A percentile compares a stretch with the other conserved stretches of the same genome.
phyloP scores from a whole-genome alignment of 345 rosid genomes.

The Citrus inodora region DNA sequence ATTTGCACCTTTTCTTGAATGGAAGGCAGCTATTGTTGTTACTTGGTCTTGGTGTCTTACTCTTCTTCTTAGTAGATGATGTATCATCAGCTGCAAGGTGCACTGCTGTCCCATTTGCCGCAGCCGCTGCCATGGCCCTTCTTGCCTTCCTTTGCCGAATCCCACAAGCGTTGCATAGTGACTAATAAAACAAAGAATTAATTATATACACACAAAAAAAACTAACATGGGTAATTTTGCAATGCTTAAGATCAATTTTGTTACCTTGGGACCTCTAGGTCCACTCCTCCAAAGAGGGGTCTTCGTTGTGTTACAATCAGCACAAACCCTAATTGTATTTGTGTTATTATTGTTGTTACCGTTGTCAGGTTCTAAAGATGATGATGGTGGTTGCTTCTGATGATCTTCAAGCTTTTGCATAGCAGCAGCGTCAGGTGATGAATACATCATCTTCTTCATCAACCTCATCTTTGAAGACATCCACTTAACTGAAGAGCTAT shows the following conservation, averaged over 20 bases:
- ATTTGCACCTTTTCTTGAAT: conserved; percentile 42
- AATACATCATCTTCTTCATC: conserved; percentile 65
- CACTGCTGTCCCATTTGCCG: conserved; percentile 19
- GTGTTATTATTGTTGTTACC: conserved; percentile 24
- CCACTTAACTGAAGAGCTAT: conserved; percentile 53
- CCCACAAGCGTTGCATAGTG: conserved; percentile 95
- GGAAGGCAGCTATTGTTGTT: conserved; percentile 22
- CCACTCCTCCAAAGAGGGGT: conserved; percentile 99
- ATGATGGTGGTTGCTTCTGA: conserved; percentile 27
- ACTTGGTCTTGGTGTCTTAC: conserved; percentile 29
- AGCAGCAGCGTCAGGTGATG: conserved; percentile 13
- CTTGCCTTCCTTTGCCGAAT: conserved; percentile 92
- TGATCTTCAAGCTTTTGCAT: conserved; percentile 29
- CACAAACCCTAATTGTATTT: conserved; percentile 61
- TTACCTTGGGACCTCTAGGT: conserved; percentile 92
- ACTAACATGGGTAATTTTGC: no score
- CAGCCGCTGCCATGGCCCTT: conserved; percentile 61
- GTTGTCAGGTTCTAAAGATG: conserved; percentile 28
- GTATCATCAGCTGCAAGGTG: conserved; percentile 9
- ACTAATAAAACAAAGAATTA: conserved; percentile 26
- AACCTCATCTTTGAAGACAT: conserved; percentile 86
- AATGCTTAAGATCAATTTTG: background rate
- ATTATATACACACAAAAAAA: no score
- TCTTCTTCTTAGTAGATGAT: conserved; percentile 22
- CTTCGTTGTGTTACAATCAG: conserved; percentile 90